These are phyloP conservation scores for Coffea humblotiana DNA, from an alignment of 305 asterid species.

Conservation along the genomic window DNA sequence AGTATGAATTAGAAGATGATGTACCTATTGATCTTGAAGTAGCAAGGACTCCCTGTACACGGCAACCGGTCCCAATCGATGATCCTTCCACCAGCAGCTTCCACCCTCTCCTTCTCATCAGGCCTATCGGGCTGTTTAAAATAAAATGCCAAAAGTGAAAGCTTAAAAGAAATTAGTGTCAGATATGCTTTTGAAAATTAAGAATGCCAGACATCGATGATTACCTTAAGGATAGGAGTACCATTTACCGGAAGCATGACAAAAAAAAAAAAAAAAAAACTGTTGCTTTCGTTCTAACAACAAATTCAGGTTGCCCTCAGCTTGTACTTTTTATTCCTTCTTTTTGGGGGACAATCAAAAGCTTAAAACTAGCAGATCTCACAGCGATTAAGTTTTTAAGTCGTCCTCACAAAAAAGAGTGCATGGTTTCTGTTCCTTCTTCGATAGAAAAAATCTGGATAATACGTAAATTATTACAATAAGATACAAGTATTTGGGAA, in stretches of 20 bases:
- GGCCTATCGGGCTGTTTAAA: constrained; percentile 26
- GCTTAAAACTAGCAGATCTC: too few species aligned
- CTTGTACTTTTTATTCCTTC: too few species aligned
- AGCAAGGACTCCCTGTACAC: constrained; percentile 26
- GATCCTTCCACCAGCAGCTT: constrained; percentile 29
- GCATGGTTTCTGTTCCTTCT: too few species aligned
- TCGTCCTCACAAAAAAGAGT: too few species aligned
- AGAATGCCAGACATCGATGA: neutral
- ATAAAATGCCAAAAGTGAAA: neutral
- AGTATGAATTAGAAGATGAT: neutral
- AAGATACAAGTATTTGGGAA: neutral
- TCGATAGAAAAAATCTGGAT: too few species aligned
- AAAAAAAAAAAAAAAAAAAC: too few species aligned
- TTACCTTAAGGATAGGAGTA: neutral
- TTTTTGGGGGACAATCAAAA: too few species aligned
- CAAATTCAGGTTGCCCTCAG: neutral
- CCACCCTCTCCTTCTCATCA: constrained; percentile 33
- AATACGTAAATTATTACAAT: too few species aligned
- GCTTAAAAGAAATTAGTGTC: neutral
- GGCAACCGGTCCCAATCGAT: constrained; percentile 23
- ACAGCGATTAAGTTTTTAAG: too few species aligned
- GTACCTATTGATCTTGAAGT: constrained; percentile 36
- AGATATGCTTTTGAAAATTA: too few species aligned
- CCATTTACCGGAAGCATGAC: neutral
- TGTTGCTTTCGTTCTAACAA: neutral